A percentile compares a stretch with the other conserved stretches of the same genome.
These are phyloP conservation scores for Boletus rufocinnamomeus DNA, from an alignment of 768 basidiomycete species.

Conservation along the genomic window DNA sequence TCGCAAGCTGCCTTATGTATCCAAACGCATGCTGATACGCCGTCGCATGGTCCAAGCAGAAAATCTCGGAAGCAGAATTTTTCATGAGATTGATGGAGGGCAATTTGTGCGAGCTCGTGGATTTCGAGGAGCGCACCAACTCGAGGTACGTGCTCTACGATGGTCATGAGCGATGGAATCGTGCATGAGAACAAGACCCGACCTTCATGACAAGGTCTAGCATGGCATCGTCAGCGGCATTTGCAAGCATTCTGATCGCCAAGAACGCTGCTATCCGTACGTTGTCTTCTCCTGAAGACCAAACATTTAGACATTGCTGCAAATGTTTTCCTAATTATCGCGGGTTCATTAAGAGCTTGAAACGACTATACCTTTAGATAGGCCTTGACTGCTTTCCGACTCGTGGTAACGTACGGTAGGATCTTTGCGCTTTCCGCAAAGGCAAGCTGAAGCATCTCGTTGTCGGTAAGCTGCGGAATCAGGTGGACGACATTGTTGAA, in stretches of 20 bases:
- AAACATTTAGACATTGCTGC: constrained; percentile 80
- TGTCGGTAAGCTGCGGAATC: constrained; percentile 72
- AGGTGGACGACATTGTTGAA: constrained; percentile 86
- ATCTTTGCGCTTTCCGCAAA: constrained; percentile 86
- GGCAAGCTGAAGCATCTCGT: constrained; percentile 65
- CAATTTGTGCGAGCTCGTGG: constrained; percentile 82
- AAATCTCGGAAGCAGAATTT: constrained; percentile 93
- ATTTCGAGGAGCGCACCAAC: constrained; percentile 80
- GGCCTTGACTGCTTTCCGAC: constrained; percentile 78
- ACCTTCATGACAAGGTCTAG: constrained; percentile 89
- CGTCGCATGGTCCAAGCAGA: constrained; percentile 68
- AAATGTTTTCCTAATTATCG: neutral
- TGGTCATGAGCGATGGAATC: neutral
- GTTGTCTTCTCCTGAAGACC: constrained; percentile 80
- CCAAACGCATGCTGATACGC: constrained; percentile 95
- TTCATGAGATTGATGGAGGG: constrained; percentile 97
- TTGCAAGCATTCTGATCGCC: constrained; percentile 77
- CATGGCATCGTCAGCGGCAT: constrained; percentile 75
- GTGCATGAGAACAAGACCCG: neutral
- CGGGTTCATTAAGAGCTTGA: neutral
- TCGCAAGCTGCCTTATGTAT: constrained; percentile 93
- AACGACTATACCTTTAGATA: constrained; percentile 77
- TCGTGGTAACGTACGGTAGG: constrained; percentile 83
- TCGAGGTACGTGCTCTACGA: constrained; percentile 83
- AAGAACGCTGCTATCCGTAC: constrained; percentile 86